Percentiles rank a stretch among this genome's conserved stretches.
These are phyloP conservation scores for Podila horticola DNA, from an alignment of 192 early-diverging fungal species.

Conservation along the genomic window DNA sequence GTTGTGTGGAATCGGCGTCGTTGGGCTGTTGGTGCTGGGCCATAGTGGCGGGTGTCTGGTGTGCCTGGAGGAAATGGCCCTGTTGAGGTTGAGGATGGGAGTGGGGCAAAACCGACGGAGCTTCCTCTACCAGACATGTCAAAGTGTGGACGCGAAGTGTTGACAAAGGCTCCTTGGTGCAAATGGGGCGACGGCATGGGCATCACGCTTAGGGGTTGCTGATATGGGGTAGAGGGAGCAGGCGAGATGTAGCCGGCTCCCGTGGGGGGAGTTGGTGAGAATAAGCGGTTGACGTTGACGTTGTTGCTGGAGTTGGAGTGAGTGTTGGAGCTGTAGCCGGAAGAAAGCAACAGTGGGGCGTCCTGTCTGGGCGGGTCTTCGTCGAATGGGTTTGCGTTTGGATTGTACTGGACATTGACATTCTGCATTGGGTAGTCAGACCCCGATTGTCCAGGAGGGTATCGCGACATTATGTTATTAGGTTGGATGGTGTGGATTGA, in stretches of 20 bases:
- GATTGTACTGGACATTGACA: conserved; percentile 44
- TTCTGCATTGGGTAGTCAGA: conserved; percentile 52
- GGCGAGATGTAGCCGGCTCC: conserved; percentile 26
- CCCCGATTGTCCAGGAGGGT: conserved; percentile 32
- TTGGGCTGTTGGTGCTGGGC: conserved; percentile 55
- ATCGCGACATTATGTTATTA: conserved; percentile 27
- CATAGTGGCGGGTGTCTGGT: conserved; percentile 49
- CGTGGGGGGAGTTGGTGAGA: conserved; percentile 13
- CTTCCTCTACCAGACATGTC: conserved; percentile 12
- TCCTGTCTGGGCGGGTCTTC: conserved; percentile 40
- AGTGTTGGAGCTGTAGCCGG: conserved; percentile 22
- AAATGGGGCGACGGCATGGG: conserved; percentile 35
- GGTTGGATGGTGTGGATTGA: no score
- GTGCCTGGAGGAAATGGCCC: conserved; percentile 21
- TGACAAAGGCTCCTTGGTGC: conserved; percentile 15
- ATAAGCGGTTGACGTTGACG: neutral
- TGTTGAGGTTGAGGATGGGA: neutral
- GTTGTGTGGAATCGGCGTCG: conserved; percentile 60
- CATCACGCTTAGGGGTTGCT: conserved; percentile 20
- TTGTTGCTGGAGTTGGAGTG: conserved; percentile 24
- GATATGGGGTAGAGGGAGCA: conserved; percentile 45
- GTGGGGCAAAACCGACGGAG: neutral
- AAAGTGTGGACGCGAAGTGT: conserved; percentile 27
- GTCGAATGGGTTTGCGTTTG: conserved; percentile 50
- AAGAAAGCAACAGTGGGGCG: conserved; percentile 41